Conservation (phyloP, 2,329 filamentous ascomycete genomes). For the Zasmidium citrigriseum region DNA sequence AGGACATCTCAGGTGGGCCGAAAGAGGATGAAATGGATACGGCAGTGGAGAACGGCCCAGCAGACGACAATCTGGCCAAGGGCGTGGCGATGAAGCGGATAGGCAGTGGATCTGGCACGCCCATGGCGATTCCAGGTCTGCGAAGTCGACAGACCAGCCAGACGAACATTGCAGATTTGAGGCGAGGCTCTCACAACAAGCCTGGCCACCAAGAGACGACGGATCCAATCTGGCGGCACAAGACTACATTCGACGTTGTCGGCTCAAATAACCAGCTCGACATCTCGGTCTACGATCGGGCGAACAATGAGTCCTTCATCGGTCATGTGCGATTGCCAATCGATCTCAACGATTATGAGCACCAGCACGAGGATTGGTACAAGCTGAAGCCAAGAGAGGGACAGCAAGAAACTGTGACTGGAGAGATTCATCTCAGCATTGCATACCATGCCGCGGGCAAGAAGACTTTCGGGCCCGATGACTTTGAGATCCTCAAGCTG, state of each 20-base stretch:
- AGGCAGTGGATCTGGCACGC: slow-evolving; percentile 77
- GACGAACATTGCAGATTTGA: slow-evolving; percentile 73
- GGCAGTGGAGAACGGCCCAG: slow-evolving; percentile 30
- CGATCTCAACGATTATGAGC: slow-evolving; percentile 66
- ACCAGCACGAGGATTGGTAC: slow-evolving; percentile 82
- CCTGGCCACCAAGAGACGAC: slow-evolving; percentile 67
- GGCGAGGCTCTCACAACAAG: slow-evolving; percentile 47
- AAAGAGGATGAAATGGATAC: slow-evolving; percentile 57
- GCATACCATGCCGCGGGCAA: slow-evolving; percentile 84
- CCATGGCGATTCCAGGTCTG: slow-evolving; percentile 91
- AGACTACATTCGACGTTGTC: slow-evolving; percentile 92
- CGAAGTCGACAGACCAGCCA: slow-evolving; percentile 94
- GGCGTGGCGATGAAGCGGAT: slow-evolving; percentile 55
- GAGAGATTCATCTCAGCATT: slow-evolving; percentile 86
- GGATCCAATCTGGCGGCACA: slow-evolving; percentile 92
- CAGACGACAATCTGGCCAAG: slow-evolving; percentile 58
- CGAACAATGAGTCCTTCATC: slow-evolving; percentile 83
- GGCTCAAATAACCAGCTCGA: slow-evolving; percentile 88
- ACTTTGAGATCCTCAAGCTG: slow-evolving; percentile 93
- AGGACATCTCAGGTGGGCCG: slow-evolving; percentile 89
- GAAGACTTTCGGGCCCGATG: slow-evolving; percentile 88
- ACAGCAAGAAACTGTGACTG: slow-evolving; percentile 72
- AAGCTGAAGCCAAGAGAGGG: slow-evolving; percentile 76
- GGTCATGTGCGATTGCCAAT: slow-evolving; percentile 85
- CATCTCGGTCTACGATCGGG: slow-evolving; percentile 88